Percentiles rank a stretch among this genome's conserved stretches.
Conservation (phyloP, 768 basidiomycete genomes). For the Lanmaoa pseudosensibilis region DNA sequence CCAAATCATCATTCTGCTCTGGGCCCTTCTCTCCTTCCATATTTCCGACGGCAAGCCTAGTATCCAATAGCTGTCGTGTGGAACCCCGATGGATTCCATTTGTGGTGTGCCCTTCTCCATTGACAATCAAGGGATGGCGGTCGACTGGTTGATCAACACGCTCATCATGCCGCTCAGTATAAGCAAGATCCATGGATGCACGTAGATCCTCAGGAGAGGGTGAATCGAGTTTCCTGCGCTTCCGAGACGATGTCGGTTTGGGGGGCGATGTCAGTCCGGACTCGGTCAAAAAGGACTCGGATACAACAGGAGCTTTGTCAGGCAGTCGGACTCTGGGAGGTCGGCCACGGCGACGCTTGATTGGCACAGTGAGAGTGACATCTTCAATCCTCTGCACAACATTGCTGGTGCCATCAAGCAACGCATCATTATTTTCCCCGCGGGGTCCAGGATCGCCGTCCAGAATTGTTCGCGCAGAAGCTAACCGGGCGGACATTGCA, state of each 20-base stretch:
- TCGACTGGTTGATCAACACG: constrained; percentile 5
- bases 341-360: constrained; percentile 38
- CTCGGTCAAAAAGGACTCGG: constrained; percentile 6
- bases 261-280: constrained; percentile 13
- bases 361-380: background rate
- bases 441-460: constrained; percentile 10
- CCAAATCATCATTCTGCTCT: background rate
- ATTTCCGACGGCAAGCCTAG: background rate
- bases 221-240: constrained; percentile 46
- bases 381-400: constrained; percentile 7
- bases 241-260: constrained; percentile 35
- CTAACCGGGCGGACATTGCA: constrained; percentile 19
- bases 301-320: background rate
- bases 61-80: background rate
- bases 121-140: constrained; percentile 2
- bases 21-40: background rate
- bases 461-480: constrained; percentile 19
- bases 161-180: constrained; percentile 3
- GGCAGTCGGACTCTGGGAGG: constrained; percentile 27
- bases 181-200: constrained; percentile 5
- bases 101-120: constrained; percentile 15
- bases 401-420: constrained; percentile 6
- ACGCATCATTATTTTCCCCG: constrained; percentile 6
- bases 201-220: constrained; percentile 29
- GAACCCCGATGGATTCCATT: constrained; percentile 18